Evolutionary conservation across 2,329 filamentous ascomycete genomes (phyloP).

Genomic region (Aspergillus calidoustus): DNA sequence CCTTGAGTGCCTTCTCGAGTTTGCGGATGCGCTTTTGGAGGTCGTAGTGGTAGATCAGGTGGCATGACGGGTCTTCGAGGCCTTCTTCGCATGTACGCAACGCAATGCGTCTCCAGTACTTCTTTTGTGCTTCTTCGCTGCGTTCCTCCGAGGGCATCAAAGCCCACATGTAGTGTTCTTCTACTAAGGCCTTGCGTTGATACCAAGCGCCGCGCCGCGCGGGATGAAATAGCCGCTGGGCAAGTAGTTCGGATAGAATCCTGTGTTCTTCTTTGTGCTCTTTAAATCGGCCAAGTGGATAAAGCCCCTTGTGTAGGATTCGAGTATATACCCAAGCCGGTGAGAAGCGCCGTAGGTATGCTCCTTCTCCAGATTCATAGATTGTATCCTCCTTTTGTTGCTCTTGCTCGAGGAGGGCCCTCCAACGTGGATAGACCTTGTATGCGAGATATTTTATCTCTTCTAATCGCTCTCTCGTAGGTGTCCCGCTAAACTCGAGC

Average conservation of each 20-base stretch:
- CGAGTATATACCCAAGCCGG: constrained; percentile 93
- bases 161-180: constrained; percentile 90
- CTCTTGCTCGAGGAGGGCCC: constrained; percentile 71
- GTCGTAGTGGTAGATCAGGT: constrained; percentile 92
- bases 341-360: constrained; percentile 86
- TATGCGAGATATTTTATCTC: constrained; percentile 74
- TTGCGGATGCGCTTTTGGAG: constrained; percentile 92
- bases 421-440: constrained; percentile 80
- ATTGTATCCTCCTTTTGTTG: constrained; percentile 74
- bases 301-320: constrained; percentile 84
- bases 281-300: constrained; percentile 80
- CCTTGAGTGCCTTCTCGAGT: constrained; percentile 80
- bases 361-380: constrained; percentile 82
- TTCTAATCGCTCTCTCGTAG: constrained; percentile 67
- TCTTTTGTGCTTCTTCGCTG: constrained; percentile 69
- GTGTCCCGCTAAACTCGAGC: constrained; percentile 76
- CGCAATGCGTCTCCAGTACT: constrained; percentile 79
- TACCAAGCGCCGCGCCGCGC: constrained; percentile 91
- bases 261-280: constrained; percentile 76
- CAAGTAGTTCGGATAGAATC: constrained; percentile 74
- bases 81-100: constrained; percentile 82
- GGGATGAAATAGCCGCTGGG: constrained; percentile 82
- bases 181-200: constrained; percentile 88
- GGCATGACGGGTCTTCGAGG: constrained; percentile 84
- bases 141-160: constrained; percentile 56